Evolutionary conservation across 2,329 filamentous ascomycete genomes (phyloP), one percentile per base, ranked within the genome.

Genomic region (Aspergillus ochraceoroseus): DNA sequence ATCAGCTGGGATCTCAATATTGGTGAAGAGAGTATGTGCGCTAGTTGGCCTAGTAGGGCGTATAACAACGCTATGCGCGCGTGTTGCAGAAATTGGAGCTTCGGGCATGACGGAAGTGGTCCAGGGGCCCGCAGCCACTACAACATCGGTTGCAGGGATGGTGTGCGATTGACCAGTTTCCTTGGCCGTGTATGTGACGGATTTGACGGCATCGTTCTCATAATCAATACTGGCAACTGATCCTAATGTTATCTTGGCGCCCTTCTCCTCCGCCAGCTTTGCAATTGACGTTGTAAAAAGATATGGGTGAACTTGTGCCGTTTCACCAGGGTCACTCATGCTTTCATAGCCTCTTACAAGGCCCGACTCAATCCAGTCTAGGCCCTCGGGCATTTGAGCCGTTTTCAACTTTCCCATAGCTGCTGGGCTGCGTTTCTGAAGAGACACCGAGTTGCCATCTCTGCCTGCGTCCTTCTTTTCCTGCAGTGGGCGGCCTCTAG

Each of bases 301-400:
- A 47, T 83, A 85, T 0, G 92, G 92, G 57, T 98, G 90, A 2
- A 96, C 90, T 65, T 98, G 92, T 0, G 92, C 86, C 1, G 92
- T 96, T 46, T 87, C 85, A 1, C 75, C 76, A 0, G 80, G 78
- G 2, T 79, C 82, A 2, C 87, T 87, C 87, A 96, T 95, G 58
- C 83, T 80, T 22, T 86, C 79, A 65, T 94, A 96, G 13, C 73
- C 72, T 38, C 70, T 69, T 14, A 94, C 67, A 2, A 81, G 69
- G 3, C 82, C 77, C 1, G 75, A 67, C 37, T 85, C 78, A 28
- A 96, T 73, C 88, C 89, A 98, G 63, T 95, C 83, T 8, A 96
- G 70, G 48, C 94, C 87, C 9, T 73, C 58, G 0, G 92, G 90
- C 1, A 95, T 64, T 2, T 76, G 76, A 0, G 77, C 78, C 0